Evolutionary conservation across 2,329 filamentous ascomycete genomes (phyloP).

Genomic region (Neodidymelliopsis sp.): DNA sequence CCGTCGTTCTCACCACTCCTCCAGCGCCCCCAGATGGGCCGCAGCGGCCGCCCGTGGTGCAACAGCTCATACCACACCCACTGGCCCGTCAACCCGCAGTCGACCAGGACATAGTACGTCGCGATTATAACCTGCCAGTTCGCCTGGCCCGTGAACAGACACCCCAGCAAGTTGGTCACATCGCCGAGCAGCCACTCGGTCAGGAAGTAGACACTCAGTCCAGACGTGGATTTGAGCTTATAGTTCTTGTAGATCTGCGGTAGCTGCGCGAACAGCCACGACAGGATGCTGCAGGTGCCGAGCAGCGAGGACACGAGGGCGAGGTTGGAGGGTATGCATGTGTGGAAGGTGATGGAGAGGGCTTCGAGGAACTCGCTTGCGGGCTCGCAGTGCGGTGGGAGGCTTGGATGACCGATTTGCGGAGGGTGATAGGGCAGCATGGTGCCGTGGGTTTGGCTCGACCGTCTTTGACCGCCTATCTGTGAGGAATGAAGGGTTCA

Average conservation of each 20-base stretch:
- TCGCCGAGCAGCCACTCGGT: constrained; percentile 72
- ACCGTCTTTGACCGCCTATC: not conserved
- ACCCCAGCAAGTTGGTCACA: constrained; percentile 68
- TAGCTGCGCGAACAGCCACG: constrained; percentile 74
- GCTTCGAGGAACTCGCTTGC: constrained; percentile 63
- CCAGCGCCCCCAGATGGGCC: constrained; percentile 44
- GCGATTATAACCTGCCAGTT: constrained; percentile 72
- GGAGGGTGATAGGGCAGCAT: constrained; percentile 48
- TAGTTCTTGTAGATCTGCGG: constrained; percentile 76
- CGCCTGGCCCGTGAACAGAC: constrained; percentile 69
- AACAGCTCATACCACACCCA: constrained; percentile 71
- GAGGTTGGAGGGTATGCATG: constrained; percentile 69
- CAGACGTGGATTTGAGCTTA: constrained; percentile 68
- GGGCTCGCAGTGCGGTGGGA: constrained; percentile 68
- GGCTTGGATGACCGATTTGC: constrained; percentile 46
- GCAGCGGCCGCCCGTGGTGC: constrained; percentile 57
- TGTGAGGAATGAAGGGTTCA: constrained; percentile 15
- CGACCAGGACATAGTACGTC: constrained; percentile 71
- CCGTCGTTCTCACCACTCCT: constrained; percentile 27
- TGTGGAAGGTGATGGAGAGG: constrained; percentile 66
- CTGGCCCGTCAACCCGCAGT: constrained; percentile 67
- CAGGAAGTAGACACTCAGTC: constrained; percentile 70
- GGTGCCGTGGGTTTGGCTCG: constrained; percentile 2
- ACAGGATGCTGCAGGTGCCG: constrained; percentile 68
- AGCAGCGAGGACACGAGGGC: constrained; percentile 68